These are phyloP conservation scores for Obba rivulosa DNA, from an alignment of 768 basidiomycete genomes.

Conservation along the genomic window DNA sequence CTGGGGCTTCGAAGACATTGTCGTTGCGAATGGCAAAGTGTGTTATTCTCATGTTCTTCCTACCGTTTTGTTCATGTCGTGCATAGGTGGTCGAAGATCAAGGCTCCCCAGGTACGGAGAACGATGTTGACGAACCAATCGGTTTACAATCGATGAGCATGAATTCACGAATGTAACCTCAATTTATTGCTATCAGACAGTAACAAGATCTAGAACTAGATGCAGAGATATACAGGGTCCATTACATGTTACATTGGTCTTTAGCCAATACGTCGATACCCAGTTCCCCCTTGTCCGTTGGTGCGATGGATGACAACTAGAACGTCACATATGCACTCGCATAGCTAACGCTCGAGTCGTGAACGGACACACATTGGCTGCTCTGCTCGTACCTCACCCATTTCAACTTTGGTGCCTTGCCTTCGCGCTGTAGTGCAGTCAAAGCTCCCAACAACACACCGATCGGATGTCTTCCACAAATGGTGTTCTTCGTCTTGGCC, in stretches of 20 bases:
- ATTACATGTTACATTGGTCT: no score
- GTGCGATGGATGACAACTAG: slow-evolving; percentile 19
- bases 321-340: slow-evolving; percentile 83
- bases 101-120: slow-evolving; percentile 65
- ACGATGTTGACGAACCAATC: slow-evolving; percentile 48
- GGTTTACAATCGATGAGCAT: slow-evolving; percentile 39
- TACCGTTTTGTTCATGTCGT: background rate
- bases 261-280: no score
- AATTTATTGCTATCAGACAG: background rate
- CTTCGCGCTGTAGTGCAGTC: slow-evolving; percentile 43
- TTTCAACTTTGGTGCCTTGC: slow-evolving; percentile 39
- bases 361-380: slow-evolving; percentile 57
- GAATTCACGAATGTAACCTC: slow-evolving; percentile 10
- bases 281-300: background rate
- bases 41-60: slow-evolving; percentile 17
- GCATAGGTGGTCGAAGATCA: slow-evolving; percentile 65
- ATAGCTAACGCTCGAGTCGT: slow-evolving; percentile 93
- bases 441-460: slow-evolving; percentile 85
- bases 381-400: slow-evolving; percentile 97
- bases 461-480: slow-evolving; percentile 95
- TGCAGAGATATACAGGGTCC: background rate
- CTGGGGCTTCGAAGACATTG: slow-evolving; percentile 80
- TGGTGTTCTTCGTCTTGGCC: slow-evolving; percentile 80
- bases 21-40: slow-evolving; percentile 58
- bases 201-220: background rate